Base-by-base conservation (phyloP, 345 rosid species). In the Laguncularia racemosa region DNA sequence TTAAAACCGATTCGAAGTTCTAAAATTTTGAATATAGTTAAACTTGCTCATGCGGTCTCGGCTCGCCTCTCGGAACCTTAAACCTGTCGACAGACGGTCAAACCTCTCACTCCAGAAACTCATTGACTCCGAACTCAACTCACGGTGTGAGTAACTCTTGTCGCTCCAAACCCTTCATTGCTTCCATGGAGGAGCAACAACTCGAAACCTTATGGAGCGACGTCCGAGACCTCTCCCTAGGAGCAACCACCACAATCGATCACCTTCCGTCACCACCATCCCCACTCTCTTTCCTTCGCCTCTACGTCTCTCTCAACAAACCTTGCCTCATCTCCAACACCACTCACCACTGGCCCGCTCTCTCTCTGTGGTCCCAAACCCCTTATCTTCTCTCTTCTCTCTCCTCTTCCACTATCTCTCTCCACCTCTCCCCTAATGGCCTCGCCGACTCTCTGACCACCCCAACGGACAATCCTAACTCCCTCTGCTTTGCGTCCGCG, bases 351-450 rank as follows among this genome's bases (percentile, higher is more conserved):
- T 88, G 95, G 92, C 83, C 96, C 0, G 95, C 92, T 16, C 64
- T 88, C 19, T 62, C 80, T 38, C 81, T 66, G 54, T 91, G 98
- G 96, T 76, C 81, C 23, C 56, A 67, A 63, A 78, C 58, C 17
- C 49, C 64, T 0, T 81, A 88, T 65, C 95, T 91, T 62, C 2
- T 77, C 50, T 52, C 50, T 46, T 50, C 80, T 71, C 79, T 91
- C 56, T 71, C 84, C 21, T 33, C 75, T 56, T 78, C 95, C 51
- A 13, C 63, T 52, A 90, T 91, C 67, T 88, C 98, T 17, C 69
- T 88, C 66, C 96, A 91, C 62, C 88, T 88, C 74, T 82, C 96
- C 13, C 95, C 95, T 38, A 55, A 82, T 50, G 96, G 92, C 73
- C 75, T 59, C 18, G 98, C 98, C 18, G 96, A 88, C 28, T 78